Evolutionary conservation across 257 asterid genomes (phyloP).

Genomic region (Gentiana straminea): DNA sequence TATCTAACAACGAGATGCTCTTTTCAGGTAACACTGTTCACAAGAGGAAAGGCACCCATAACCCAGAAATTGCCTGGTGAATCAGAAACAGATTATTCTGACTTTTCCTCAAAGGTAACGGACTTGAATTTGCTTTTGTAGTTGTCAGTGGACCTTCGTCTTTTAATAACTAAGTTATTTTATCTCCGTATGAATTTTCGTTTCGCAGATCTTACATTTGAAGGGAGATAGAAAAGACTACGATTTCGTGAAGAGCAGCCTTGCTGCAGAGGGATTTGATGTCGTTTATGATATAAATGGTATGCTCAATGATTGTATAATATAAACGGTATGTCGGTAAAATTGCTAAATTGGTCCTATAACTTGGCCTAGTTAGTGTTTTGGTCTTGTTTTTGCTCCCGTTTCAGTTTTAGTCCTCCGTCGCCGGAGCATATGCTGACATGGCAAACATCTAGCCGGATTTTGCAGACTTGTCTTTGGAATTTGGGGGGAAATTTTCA

Average conservation of each 20-base stretch:
- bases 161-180: no score
- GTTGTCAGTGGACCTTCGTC: neutral
- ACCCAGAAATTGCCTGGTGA: constrained; percentile 90
- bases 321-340: neutral
- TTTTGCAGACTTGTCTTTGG: no score
- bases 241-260: constrained; percentile 83
- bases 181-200: neutral
- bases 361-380: no score
- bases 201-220: constrained; percentile 64
- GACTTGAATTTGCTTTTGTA: neutral
- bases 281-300: constrained; percentile 96
- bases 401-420: no score
- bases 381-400: no score
- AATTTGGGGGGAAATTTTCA: no score
- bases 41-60: constrained; percentile 95
- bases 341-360: neutral
- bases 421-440: no score
- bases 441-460: no score
- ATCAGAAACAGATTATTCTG: constrained; percentile 62
- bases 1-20: neutral
- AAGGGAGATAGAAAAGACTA: constrained; percentile 93
- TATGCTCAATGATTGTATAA: constrained; percentile 10
- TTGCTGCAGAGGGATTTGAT: constrained; percentile 83
- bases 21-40: constrained; percentile 84
- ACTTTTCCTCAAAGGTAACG: constrained; percentile 65